Base-by-base conservation (phyloP, 2,329 filamentous ascomycete genomes). In the Neoarthrinium moseri region DNA sequence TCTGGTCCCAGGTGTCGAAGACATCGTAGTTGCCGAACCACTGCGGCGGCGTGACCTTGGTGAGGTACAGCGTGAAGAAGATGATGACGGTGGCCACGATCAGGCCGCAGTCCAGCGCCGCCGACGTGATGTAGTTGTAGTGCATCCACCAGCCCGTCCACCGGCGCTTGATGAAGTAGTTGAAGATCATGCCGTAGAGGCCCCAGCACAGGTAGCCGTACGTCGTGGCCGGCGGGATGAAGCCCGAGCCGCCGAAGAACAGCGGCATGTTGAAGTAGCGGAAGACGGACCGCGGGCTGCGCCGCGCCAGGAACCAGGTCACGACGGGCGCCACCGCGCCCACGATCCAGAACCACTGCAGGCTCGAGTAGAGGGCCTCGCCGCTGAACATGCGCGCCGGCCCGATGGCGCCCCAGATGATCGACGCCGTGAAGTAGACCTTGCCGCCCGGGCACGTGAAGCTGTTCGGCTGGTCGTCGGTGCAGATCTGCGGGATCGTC, bases 91-190 rank as follows among this genome's bases (percentile, higher is more conserved):
- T 84, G 26, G 76, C 78, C 17, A 89, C 62, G 11, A 84, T 80
- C 5, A 88, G 72, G 5, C 86, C 86, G 39, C 78, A 79, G 62
- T 89, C 86, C 29, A 90, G 69, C 1, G 82, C 86, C 0, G 86
- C 86, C 17, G 84, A 87, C 0, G 84, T 81, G 58, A 89, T 75
- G 62, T 89, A 90, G 69, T 90, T 89, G 69, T 88, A 90, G 63
- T 84, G 81, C 63, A 86, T 71, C 86, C 86, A 90, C 86, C 86
- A 89, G 26, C 83, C 85, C 4, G 75, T 78, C 66, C 77, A 85
- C 51, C 78, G 75, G 47, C 82, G 74, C 60, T 80, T 79, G 60
- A 89, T 78, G 55, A 74, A 81, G 56, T 77, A 84, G 65, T 89
- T 87, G 70, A 89, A 89, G 27, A 84, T 52, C 38, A 78, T 75